phyloP scores from a whole-genome alignment of 495 filamentous ascomycete genomes.

The Penicillium salamii region DNA sequence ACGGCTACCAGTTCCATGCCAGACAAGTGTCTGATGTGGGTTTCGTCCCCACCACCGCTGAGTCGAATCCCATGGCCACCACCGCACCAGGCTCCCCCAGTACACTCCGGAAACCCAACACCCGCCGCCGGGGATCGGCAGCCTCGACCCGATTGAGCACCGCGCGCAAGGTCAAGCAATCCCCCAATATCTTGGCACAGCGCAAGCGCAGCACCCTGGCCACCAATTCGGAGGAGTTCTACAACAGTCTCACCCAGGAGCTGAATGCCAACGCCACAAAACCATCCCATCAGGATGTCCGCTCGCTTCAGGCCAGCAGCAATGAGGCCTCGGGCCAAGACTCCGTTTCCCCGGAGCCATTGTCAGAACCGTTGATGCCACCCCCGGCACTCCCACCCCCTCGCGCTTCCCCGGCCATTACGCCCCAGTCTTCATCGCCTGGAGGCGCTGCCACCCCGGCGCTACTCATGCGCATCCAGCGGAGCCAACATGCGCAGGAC shows the following conservation, averaged over 20 bases:
- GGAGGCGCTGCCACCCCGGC: slow-evolving; percentile 70
- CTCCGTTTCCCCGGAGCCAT: slow-evolving; percentile 68
- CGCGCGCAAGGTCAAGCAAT: slow-evolving; percentile 65
- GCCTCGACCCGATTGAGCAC: slow-evolving; percentile 37
- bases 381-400: slow-evolving; percentile 60
- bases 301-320: slow-evolving; percentile 41
- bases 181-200: slow-evolving; percentile 80
- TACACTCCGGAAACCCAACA: slow-evolving; percentile 28
- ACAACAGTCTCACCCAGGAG: slow-evolving; percentile 34
- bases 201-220: slow-evolving; percentile 48
- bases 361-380: slow-evolving; percentile 67
- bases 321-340: slow-evolving; percentile 63
- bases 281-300: slow-evolving; percentile 30
- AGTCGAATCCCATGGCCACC: slow-evolving; percentile 40
- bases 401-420: slow-evolving; percentile 53
- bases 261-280: slow-evolving; percentile 26
- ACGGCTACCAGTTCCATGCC: slow-evolving; percentile 32
- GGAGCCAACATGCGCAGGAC: slow-evolving; percentile 31
- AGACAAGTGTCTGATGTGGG: slow-evolving; percentile 39
- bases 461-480: slow-evolving; percentile 73
- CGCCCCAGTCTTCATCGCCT: slow-evolving; percentile 25
- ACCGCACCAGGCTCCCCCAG: slow-evolving; percentile 30
- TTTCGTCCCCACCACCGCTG: slow-evolving; percentile 46
- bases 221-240: slow-evolving; percentile 50
- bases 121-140: slow-evolving; percentile 37